Percentiles rank a stretch among this genome's conserved stretches.
These are phyloP conservation scores for Maudiozyma saulgeensis DNA, from an alignment of 805 yeast species.

Conservation along the genomic window DNA sequence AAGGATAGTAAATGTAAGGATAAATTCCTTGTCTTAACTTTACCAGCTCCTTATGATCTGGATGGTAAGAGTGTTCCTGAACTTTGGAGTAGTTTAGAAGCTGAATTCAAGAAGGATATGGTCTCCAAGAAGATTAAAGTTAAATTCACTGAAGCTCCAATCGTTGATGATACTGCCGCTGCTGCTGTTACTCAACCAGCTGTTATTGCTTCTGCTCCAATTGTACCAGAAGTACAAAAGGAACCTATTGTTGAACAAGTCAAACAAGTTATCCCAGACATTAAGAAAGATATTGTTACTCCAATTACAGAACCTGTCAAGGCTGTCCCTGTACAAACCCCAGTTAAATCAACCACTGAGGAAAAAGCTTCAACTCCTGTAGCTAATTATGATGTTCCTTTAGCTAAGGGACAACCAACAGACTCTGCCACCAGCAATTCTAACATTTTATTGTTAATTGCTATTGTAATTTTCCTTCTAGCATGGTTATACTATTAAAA, in stretches of 20 bases:
- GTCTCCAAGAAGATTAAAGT: constrained; percentile 61
- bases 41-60: constrained; percentile 58
- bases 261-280: constrained; percentile 4
- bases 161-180: not conserved
- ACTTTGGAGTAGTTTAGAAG: constrained; percentile 64
- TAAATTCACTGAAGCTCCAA: constrained; percentile 27
- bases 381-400: constrained; percentile 6
- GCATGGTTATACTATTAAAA: constrained; percentile 63
- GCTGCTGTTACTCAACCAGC: not conserved
- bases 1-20: constrained; percentile 74
- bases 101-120: constrained; percentile 43
- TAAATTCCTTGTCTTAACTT: constrained; percentile 79
- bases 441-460: constrained; percentile 42
- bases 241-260: constrained; percentile 4
- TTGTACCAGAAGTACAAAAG: not conserved
- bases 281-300: not conserved
- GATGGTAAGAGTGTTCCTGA: constrained; percentile 53
- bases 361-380: constrained; percentile 5
- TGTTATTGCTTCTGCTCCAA: not conserved
- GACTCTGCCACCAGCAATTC: constrained; percentile 38
- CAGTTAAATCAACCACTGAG: not conserved
- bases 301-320: not conserved
- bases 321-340: too few relatives aligned
- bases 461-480: constrained; percentile 44
- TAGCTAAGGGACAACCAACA: constrained; percentile 9